These are phyloP conservation scores for Fragaria vesca DNA, from an alignment of 306 rosid species.

Conservation along the genomic window DNA sequence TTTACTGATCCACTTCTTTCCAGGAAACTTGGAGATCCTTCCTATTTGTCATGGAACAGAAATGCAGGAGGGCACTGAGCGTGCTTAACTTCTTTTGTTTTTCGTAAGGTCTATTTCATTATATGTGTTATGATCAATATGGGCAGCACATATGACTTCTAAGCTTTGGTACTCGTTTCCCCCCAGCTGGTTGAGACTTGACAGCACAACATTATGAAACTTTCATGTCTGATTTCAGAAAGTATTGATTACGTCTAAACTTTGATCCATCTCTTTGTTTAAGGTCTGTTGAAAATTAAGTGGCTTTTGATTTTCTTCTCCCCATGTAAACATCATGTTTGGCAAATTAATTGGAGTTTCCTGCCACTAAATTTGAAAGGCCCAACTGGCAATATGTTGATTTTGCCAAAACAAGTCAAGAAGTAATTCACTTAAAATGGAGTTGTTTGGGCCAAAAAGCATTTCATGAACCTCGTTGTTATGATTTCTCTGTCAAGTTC, in stretches of 20 bases:
- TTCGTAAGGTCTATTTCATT: constrained; percentile 27
- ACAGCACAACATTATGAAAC: constrained; percentile 5
- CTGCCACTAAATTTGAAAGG: constrained; percentile 16
- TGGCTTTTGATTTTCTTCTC: neutral
- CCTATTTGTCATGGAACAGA: constrained; percentile 85
- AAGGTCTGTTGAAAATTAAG: neutral
- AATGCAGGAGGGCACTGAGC: constrained; percentile 66
- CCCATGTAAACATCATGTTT: neutral
- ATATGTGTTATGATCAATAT: constrained; percentile 29
- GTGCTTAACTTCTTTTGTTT: constrained; percentile 1
- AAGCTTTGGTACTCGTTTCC: neutral
- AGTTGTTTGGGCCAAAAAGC: too few species aligned
- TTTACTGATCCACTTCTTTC: constrained; percentile 5
- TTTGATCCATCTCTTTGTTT: neutral
- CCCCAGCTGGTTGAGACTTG: neutral
- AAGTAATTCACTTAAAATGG: too few species aligned
- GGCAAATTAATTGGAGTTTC: too few species aligned
- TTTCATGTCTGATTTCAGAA: constrained; percentile 31
- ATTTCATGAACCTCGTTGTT: too few species aligned
- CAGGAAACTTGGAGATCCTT: constrained; percentile 94
- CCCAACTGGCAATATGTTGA: too few species aligned
- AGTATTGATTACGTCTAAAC: constrained; percentile 8
- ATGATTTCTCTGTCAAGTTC: constrained; percentile 1
- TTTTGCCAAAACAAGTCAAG: too few species aligned
- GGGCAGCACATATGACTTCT: constrained; percentile 10